Base-by-base conservation (phyloP, 2,329 filamentous ascomycete species). In the Colletotrichum cuscutae region DNA sequence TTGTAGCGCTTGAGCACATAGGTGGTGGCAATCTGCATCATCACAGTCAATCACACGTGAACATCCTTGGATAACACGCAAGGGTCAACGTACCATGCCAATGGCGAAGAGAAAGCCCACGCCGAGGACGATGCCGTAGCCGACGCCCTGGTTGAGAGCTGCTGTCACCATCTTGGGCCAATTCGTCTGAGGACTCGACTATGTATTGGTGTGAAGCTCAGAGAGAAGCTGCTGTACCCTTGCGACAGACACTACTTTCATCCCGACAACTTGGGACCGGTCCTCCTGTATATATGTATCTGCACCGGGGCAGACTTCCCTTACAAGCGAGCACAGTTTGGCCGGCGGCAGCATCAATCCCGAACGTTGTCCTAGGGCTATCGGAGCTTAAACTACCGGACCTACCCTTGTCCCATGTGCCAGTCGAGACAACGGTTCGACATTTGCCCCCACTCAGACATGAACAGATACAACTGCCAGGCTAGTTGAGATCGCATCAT, bases 41-140 rank as follows among this genome's bases (percentile, higher is more conserved):
- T 6, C 0, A 71, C 37, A 71, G 61, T 49, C 42, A 49, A 49
- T 49, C 42, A n/a, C 56, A 42, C 12, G 8, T 49, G 54, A 46
- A 52, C 5, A 9, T 9, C 2, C 12, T 9, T n/a, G 2, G 11
- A 6, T 4, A 11, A 26, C 26, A 26, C 26, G 26, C 26, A 26
- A 26, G 26, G 26, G 26, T 26, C 26, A 26, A 26, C 26, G 26
- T 26, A 85, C 82, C 92, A 94, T 94, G 73, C 92, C 90, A 71
- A 95, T 84, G 52, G 93, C 92, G 82, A 95, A 95, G 30, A 89
- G 87, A 77, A 93, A 90, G 24, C 94, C 93, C 19, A 95, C 82
- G 22, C 93, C 93, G 42, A 95, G 83, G 63, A 95, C 89, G 76
- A 95, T 91, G 78, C 93, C 93, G 88, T 95, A 95, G 78, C 94